Base-by-base conservation (phyloP, 345 rosid genomes). In the Lenwebbia sp. region DNA sequence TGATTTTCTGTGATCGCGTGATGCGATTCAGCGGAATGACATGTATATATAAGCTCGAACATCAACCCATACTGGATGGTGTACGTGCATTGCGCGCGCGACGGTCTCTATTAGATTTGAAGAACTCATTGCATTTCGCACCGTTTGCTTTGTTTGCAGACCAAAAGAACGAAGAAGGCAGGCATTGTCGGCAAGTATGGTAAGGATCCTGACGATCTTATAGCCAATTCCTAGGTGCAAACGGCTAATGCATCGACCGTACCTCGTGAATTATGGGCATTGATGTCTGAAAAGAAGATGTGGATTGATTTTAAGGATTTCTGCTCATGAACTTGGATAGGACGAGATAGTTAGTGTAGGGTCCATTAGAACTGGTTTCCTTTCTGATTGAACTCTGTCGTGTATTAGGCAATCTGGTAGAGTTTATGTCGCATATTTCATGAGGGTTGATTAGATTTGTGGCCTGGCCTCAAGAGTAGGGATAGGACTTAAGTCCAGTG, bases 161-260 rank as follows among this genome's bases (percentile, higher is more conserved):
- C 91, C 87, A 87, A 89, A 88, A 86, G 91, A 76, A 89, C 91
- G 47, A 88, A 89, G 91, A 89, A 89, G 89, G 91, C 86, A 40
- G 91, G 89, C 50, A 87, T 89, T 40, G 91, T 89, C 53, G 90
- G 90, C 44, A 89, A 87, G 82, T 89, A 89, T 55, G 90, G 89
- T 91, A 83, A 13, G 90, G 83, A 82, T 50, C 53, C 30, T 13
- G 41, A 1, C 41, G 23, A 49, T 55, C 33, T 33, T 4, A 14
- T 49, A 2, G 60, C 33, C 41, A 84, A 41, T 56, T 58, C 56
- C 41, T 51, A 3, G 84, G 56, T 83, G 84, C 78, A 19, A 65
- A 19, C 37, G 4, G 78, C 78, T 33, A 9, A 19, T 62, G 76
- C 12, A 0, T 30, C 76, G 41, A 65, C 78, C 7, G 0, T 33